These are phyloP conservation scores for Colletotrichum theobromicola DNA, from an alignment of 2,329 filamentous ascomycete species.

Conservation along the genomic window DNA sequence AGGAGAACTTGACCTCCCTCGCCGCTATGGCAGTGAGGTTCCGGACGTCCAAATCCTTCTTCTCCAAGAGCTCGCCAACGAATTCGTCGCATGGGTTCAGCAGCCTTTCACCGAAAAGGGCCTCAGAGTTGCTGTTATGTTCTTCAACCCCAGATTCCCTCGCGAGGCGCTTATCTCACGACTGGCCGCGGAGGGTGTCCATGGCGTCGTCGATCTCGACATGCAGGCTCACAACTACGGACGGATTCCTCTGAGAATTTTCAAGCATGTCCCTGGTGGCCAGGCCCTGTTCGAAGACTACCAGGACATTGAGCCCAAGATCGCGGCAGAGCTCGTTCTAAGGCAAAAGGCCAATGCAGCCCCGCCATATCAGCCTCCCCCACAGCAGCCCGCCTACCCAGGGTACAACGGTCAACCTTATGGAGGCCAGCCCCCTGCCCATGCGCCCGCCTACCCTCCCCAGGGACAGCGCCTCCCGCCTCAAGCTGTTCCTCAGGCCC, in stretches of 20 bases:
- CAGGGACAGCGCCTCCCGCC: conserved; percentile 15
- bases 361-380: conserved; percentile 26
- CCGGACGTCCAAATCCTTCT: conserved; percentile 91
- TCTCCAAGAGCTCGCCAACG: conserved; percentile 76
- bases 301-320: conserved; percentile 76
- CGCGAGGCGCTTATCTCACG: conserved; percentile 75
- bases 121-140: conserved; percentile 79
- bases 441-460: conserved; percentile 13
- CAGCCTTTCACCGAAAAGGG: conserved; percentile 73
- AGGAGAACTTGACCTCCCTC: conserved; percentile 73
- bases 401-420: conserved; percentile 36
- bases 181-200: conserved; percentile 87
- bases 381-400: conserved; percentile 18
- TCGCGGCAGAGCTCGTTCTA: conserved; percentile 81
- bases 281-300: conserved; percentile 88
- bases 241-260: conserved; percentile 83
- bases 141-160: conserved; percentile 77
- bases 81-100: conserved; percentile 86
- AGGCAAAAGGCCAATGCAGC: conserved; percentile 62
- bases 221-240: conserved; percentile 70
- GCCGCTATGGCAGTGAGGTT: conserved; percentile 74
- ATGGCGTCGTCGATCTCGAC: conserved; percentile 81
- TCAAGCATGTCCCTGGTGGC: conserved; percentile 77
- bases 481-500: conserved; percentile 25
- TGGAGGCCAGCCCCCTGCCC: conserved; percentile 20